These are phyloP conservation scores for Mycena belliarum DNA, from an alignment of 768 basidiomycete species.

Conservation along the genomic window DNA sequence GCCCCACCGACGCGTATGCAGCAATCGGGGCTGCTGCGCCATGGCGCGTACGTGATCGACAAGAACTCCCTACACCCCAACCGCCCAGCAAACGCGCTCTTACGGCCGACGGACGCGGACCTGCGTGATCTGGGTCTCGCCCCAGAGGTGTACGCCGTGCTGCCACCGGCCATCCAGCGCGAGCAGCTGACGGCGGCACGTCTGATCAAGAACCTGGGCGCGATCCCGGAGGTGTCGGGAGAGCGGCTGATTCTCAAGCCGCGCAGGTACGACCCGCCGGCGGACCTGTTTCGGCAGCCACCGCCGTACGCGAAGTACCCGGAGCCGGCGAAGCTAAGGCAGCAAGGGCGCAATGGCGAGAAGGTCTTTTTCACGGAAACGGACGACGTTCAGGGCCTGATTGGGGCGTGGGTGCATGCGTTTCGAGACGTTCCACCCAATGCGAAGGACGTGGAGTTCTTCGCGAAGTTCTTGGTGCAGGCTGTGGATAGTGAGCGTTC, in stretches of 20 bases:
- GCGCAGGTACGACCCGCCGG: constrained; percentile 39
- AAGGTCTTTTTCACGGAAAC: constrained; percentile 62
- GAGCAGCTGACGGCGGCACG: constrained; percentile 72
- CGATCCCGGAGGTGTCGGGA: constrained; percentile 37
- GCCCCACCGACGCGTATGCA: constrained; percentile 34
- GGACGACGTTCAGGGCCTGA: constrained; percentile 68
- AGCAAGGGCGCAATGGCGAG: constrained; percentile 54
- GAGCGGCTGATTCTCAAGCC: constrained; percentile 61
- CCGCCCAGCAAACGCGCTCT: constrained; percentile 26
- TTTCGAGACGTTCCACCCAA: constrained; percentile 67
- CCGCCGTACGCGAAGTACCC: constrained; percentile 57
- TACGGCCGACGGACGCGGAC: constrained; percentile 48
- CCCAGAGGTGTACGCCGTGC: constrained; percentile 60
- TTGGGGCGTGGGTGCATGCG: constrained; percentile 75
- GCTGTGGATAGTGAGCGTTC: constrained; percentile 58
- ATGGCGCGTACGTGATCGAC: constrained; percentile 23
- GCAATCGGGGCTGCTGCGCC: background rate
- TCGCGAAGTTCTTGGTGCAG: constrained; percentile 70
- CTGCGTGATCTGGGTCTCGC: constrained; percentile 68
- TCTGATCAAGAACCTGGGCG: constrained; percentile 45
- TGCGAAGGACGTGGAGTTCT: constrained; percentile 71
- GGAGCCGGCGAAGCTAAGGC: constrained; percentile 53
- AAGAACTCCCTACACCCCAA: constrained; percentile 21
- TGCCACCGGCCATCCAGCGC: constrained; percentile 69
- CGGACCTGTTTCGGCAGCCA: constrained; percentile 48